Conservation (phyloP, 169 alveolate genomes). For the Cryptosporidium meleagridis region DNA sequence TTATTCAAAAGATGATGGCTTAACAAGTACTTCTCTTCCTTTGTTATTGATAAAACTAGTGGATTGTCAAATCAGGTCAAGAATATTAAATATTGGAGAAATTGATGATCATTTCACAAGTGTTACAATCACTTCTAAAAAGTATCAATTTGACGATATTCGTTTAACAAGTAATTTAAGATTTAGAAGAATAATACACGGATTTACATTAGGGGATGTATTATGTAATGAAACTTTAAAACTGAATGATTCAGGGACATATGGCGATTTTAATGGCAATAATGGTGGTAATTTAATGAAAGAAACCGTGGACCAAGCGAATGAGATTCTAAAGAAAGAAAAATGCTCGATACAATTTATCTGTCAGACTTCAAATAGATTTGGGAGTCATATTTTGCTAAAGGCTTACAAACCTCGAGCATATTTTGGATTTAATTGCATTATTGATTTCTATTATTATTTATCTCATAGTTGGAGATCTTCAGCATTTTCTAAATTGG, state of each 20-base stretch:
- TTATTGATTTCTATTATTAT: constrained; percentile 61
- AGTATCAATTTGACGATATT: constrained; percentile 65
- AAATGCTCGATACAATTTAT: constrained; percentile 48
- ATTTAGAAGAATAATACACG: constrained; percentile 56
- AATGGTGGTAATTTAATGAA: background rate
- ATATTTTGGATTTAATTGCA: constrained; percentile 56
- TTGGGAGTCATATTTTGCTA: constrained; percentile 21
- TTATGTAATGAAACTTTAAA: constrained; percentile 10
- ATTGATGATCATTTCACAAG: constrained; percentile 5
- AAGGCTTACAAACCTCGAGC: constrained; percentile 55
- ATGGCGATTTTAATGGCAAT: background rate
- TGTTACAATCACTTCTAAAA: constrained; percentile 32
- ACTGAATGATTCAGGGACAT: background rate
- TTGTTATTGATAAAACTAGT: constrained; percentile 3
- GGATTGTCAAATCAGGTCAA: constrained; percentile 42
- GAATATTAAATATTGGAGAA: background rate
- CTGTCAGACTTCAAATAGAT: constrained; percentile 28
- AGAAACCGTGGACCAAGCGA: background rate
- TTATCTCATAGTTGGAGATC: constrained; percentile 73
- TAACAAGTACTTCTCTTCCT: constrained; percentile 14
- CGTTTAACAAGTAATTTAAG: constrained; percentile 40
- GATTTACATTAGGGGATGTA: constrained; percentile 20
- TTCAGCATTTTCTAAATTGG: constrained; percentile 41
- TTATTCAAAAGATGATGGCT: background rate
- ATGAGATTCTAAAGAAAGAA: background rate